phyloP scores from a whole-genome alignment of 805 yeast genomes.

The Candida hispaniensis region DNA sequence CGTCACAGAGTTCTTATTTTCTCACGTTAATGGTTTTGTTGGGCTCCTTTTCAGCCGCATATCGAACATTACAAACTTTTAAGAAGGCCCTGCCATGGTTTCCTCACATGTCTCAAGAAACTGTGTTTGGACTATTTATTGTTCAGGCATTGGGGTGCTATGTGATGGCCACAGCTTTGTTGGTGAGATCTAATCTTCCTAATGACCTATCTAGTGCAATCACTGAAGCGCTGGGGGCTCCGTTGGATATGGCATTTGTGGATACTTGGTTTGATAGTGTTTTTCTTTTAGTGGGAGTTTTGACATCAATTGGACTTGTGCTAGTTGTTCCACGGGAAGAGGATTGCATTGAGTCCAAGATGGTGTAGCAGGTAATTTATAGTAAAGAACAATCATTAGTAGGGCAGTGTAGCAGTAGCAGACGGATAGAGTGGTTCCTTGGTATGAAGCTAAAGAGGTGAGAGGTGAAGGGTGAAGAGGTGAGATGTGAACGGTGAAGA shows the following conservation, averaged over 20 bases:
- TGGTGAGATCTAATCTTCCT: constrained; percentile 34
- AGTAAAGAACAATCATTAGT: too few relatives aligned
- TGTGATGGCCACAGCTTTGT: constrained; percentile 32
- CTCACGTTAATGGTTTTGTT: constrained; percentile 32
- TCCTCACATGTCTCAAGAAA: constrained; percentile 7
- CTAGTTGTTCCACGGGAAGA: too few relatives aligned
- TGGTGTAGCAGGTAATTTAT: too few relatives aligned
- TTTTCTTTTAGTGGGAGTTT: constrained; percentile 26
- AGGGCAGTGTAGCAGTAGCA: too few relatives aligned
- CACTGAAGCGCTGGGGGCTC: constrained; percentile 33
- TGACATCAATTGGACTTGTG: constrained; percentile 13
- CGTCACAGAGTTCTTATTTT: constrained; percentile 32
- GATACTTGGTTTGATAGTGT: constrained; percentile 33
- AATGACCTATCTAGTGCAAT: constrained; percentile 32
- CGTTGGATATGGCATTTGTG: constrained; percentile 29
- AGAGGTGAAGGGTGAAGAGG: too few relatives aligned
- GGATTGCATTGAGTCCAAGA: too few relatives aligned
- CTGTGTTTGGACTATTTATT: constrained; percentile 24
- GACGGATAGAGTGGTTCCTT: too few relatives aligned
- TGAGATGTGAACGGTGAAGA: too few relatives aligned
- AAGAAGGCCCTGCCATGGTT: constrained; percentile 26
- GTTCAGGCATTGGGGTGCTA: constrained; percentile 33
- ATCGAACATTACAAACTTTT: constrained; percentile 28
- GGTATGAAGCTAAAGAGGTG: too few relatives aligned
- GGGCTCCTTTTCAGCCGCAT: constrained; percentile 31